Evolutionary conservation across 148 eudicot species (phyloP), one percentile per base, ranked within the genome.

Genomic region (Diospyros lotus): DNA sequence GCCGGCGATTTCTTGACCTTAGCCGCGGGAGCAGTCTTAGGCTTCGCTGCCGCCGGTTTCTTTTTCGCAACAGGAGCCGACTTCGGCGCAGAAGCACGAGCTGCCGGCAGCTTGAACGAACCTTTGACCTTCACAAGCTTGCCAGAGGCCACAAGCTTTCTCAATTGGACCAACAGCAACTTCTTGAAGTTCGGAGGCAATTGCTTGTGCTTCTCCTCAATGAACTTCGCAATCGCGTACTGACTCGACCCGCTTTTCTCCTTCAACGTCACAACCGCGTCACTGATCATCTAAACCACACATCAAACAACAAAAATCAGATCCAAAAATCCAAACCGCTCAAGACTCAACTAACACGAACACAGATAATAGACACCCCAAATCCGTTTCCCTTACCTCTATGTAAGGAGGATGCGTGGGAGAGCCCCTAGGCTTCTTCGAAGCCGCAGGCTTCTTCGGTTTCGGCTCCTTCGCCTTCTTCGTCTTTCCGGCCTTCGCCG

Each of bases 171-270:
- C 3, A 84, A 42, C 2, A 90, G 72, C 66, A 88, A 72, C 80
- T 88, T 90, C 80, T 81, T 74, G 81, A 86, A 90, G 67, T 84
- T 90, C 2, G 82, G 1, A 0, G 95, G 90, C 58, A 90, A 71
- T 14, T 78, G 48, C 80, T 85, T 86, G 5, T 90, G 82, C 76
- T 90, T 90, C 64, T 88, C 92, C 53, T 88, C 92, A 15, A 83
- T 68, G 75, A 82, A 90, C 65, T 88, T 90, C 54, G 75, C 76
- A 13, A 90, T 83, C 56, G 95, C 95, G 40, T 83, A 71, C 55
- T 86, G 92, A 58, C 92, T 90, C 38, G 95, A 90, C 7, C 95
- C 95, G 17, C 44, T 88, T 38, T 69, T 80, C 77, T 90, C 95
- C 79, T 90, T 90, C 82, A 88, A 78, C 1, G 90, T 79, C 66